These are phyloP conservation scores for Kuraishia borneana DNA, from an alignment of 805 yeast genomes.

Conservation along the genomic window DNA sequence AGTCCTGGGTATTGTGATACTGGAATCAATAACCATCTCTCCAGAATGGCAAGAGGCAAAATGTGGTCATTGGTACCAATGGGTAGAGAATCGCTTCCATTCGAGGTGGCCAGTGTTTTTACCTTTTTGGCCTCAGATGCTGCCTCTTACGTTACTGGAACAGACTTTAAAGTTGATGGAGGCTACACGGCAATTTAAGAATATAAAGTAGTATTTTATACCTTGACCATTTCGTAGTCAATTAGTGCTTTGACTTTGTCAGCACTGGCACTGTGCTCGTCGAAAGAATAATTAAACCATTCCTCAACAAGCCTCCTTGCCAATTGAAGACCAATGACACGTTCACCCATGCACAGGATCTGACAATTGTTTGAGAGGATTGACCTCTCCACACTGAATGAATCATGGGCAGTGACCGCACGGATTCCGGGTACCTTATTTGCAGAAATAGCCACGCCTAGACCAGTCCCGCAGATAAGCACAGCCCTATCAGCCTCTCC, in stretches of 20 bases:
- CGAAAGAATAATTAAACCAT: constrained; percentile 31
- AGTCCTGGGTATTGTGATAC: constrained; percentile 5
- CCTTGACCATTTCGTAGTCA: constrained; percentile 11
- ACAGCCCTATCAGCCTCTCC: constrained; percentile 34
- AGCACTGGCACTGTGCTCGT: constrained; percentile 26
- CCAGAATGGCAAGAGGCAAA: constrained; percentile 45
- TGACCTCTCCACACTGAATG: constrained; percentile 33
- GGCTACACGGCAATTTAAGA: constrained; percentile 21
- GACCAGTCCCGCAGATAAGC: constrained; percentile 35
- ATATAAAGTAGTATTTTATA: too few species aligned
- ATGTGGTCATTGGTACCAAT: constrained; percentile 26
- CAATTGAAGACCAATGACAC: constrained; percentile 32
- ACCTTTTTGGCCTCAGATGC: constrained; percentile 44
- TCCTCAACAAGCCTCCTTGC: constrained; percentile 31
- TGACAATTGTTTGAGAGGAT: constrained; percentile 32
- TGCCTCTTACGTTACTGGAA: constrained; percentile 35
- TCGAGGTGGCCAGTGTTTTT: constrained; percentile 42
- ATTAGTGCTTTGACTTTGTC: constrained; percentile 19
- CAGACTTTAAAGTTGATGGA: constrained; percentile 42
- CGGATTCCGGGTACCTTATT: constrained; percentile 35
- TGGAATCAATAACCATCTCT: constrained; percentile 34
- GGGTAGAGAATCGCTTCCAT: constrained; percentile 41
- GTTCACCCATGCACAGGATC: constrained; percentile 34
- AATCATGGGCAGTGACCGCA: constrained; percentile 37
- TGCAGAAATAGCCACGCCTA: constrained; percentile 37